Conservation (phyloP, 192 early-diverging fungal species). For the Gaertneriomyces sp. region DNA sequence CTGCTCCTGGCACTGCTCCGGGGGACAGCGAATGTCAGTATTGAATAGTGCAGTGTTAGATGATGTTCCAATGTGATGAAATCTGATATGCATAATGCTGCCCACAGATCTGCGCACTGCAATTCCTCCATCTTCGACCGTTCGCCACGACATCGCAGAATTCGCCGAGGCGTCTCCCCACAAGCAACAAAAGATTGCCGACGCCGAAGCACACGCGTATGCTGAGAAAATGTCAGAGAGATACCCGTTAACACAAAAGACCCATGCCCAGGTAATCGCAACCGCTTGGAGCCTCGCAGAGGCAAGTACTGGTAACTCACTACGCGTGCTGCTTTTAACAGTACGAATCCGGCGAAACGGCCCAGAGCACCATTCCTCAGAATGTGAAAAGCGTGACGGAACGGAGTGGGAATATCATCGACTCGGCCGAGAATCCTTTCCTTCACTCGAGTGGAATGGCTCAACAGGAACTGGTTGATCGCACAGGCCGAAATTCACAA, state of each 20-base stretch:
- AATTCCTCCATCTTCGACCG: not conserved
- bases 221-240: not conserved
- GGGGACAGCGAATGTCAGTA: too few relatives aligned
- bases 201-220: not conserved
- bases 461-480: not conserved
- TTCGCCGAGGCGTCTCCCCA: not conserved
- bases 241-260: not conserved
- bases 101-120: not conserved
- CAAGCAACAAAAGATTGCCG: not conserved
- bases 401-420: not conserved
- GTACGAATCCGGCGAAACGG: too few relatives aligned
- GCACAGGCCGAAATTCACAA: not conserved
- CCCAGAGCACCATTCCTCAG: not conserved
- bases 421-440: not conserved
- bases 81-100: too few relatives aligned
- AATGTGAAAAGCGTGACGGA: not conserved
- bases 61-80: too few relatives aligned
- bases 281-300: too few relatives aligned
- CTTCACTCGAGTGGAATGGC: not conserved
- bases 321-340: too few relatives aligned
- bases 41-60: too few relatives aligned
- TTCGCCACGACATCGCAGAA: not conserved
- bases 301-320: too few relatives aligned
- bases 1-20: too few relatives aligned
- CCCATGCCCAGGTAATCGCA: not conserved